Evolutionary conservation across 257 asterid genomes (phyloP).

Genomic region (Salvia hispanica): DNA sequence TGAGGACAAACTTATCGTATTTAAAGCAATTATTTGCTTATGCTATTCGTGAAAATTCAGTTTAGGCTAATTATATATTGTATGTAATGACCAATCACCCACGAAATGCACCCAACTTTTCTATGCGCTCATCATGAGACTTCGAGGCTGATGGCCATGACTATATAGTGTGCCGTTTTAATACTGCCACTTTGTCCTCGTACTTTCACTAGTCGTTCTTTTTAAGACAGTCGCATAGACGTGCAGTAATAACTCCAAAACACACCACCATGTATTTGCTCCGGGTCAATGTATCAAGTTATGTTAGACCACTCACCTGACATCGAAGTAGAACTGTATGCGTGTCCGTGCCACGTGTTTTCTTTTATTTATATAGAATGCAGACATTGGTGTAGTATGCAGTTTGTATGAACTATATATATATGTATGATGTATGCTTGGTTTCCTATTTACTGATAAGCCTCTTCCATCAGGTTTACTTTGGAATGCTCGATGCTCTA

Average conservation of each 20-base stretch:
- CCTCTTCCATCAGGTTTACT: constrained; percentile 64
- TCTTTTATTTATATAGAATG: not conserved
- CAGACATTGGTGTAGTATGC: not conserved
- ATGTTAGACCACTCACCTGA: constrained; percentile 9
- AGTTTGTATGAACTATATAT: not conserved
- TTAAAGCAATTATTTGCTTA: not conserved
- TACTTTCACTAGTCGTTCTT: too few relatives aligned
- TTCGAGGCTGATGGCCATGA: not conserved
- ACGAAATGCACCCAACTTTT: not conserved
- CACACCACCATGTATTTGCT: not conserved
- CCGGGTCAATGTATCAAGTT: not conserved
- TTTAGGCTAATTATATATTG: not conserved
- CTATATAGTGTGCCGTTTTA: not conserved
- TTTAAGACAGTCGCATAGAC: not conserved
- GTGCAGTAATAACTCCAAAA: not conserved
- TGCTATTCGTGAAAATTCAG: not conserved
- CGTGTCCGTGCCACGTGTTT: not conserved
- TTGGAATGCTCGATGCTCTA: constrained; percentile 93
- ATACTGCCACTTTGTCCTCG: not conserved
- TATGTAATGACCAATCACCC: not conserved
- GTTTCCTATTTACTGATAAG: constrained; percentile 20
- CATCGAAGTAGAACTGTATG: not conserved
- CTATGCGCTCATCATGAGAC: too few relatives aligned
- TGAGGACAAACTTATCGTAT: constrained; percentile 42
- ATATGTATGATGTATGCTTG: not conserved